These are phyloP conservation scores for Nothopassalora personata DNA, from an alignment of 2,329 filamentous ascomycete species.

Conservation along the genomic window DNA sequence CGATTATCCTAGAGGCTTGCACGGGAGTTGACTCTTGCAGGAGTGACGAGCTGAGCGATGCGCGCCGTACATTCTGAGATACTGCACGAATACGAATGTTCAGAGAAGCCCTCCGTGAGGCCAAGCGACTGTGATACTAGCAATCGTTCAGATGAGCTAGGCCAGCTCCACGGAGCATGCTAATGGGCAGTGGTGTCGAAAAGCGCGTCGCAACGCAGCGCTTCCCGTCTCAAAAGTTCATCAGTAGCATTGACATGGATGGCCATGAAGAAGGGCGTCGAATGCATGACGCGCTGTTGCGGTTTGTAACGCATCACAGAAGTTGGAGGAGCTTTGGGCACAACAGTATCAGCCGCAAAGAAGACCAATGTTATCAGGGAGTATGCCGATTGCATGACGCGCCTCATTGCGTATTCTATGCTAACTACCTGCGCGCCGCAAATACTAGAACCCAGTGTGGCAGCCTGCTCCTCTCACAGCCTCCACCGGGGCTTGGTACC, in stretches of 20 bases:
- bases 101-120: not conserved
- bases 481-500: not conserved
- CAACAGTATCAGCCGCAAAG: not conserved
- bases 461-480: not conserved
- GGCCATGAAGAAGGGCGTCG: too few relatives aligned
- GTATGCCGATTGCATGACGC: not conserved
- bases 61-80: not conserved
- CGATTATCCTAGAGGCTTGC: not conserved
- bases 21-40: not conserved
- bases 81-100: not conserved
- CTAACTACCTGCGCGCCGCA: not conserved
- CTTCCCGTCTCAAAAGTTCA: too few relatives aligned
- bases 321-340: not conserved
- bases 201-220: not conserved
- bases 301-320: too few relatives aligned
- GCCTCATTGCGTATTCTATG: not conserved
- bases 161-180: too few relatives aligned
- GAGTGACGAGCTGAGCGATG: not conserved
- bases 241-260: too few relatives aligned
- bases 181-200: too few relatives aligned
- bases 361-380: not conserved
- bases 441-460: not conserved
- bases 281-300: too few relatives aligned
- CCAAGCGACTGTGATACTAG: too few relatives aligned
- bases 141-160: not conserved